Conservation (phyloP, 176 grass and related monocot species). For the Aegilops bicornis region DNA sequence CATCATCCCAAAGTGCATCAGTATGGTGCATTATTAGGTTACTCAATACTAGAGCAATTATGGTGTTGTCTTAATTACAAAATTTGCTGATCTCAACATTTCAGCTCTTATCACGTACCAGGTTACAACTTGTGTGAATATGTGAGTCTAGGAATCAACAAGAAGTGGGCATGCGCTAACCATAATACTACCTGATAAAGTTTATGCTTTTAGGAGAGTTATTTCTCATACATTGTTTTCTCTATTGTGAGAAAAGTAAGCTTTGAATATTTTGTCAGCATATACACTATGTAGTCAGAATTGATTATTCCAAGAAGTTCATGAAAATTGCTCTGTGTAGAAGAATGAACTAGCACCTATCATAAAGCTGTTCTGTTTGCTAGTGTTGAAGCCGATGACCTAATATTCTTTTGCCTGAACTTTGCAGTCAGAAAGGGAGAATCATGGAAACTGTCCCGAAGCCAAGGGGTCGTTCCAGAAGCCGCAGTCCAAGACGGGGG, state of each 20-base stretch:
- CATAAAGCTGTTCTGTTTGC: neutral
- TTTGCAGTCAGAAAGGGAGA: conserved; percentile 75
- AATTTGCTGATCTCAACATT: neutral
- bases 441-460: conserved; percentile 58
- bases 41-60: neutral
- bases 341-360: neutral
- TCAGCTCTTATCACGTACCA: neutral
- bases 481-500: conserved; percentile 81
- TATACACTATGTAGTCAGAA: neutral
- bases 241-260: neutral
- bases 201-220: neutral
- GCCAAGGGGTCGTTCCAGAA: conserved; percentile 73
- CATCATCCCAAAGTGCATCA: neutral
- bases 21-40: neutral
- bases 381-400: neutral
- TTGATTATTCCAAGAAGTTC: neutral
- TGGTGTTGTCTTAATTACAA: neutral
- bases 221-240: neutral
- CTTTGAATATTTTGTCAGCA: neutral
- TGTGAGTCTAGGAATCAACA: neutral
- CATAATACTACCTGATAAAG: too few relatives aligned
- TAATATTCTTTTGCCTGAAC: conserved; percentile 18
- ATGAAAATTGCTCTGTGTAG: neutral
- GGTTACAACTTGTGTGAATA: neutral
- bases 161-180: neutral